Conservation (phyloP, 306 rosid species). For the Vigna unguiculata region DNA sequence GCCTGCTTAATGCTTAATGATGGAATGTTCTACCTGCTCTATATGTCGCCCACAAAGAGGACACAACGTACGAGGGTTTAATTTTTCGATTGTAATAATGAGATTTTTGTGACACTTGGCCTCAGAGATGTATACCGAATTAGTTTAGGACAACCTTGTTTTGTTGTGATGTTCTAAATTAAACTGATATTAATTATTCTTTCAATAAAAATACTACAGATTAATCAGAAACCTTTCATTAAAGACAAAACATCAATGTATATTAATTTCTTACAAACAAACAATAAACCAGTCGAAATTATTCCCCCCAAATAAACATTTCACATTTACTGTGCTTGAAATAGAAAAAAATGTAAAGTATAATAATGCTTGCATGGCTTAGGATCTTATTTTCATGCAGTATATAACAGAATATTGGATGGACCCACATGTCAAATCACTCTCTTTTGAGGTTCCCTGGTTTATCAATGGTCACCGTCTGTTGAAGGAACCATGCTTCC, state of each 20-base stretch:
- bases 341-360: background rate
- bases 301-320: background rate
- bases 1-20: background rate
- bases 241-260: background rate
- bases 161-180: too few species aligned
- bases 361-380: background rate
- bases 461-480: background rate
- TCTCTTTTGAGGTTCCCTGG: background rate
- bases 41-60: background rate
- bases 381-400: conserved; percentile 17
- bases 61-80: background rate
- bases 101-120: background rate
- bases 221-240: background rate
- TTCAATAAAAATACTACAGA: too few species aligned
- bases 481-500: conserved; percentile 46
- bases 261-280: background rate
- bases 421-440: background rate
- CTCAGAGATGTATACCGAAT: too few species aligned
- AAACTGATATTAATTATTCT: too few species aligned
- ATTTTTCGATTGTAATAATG: background rate
- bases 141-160: too few species aligned
- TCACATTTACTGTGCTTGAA: background rate
- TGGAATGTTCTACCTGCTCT: background rate
- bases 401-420: background rate
- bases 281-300: conserved; percentile 21